A percentile compares a stretch with the other conserved stretches of the same genome.
Evolutionary conservation across 164 flowering plant genomes (phyloP).

Genomic region (Vitis rupestris): DNA sequence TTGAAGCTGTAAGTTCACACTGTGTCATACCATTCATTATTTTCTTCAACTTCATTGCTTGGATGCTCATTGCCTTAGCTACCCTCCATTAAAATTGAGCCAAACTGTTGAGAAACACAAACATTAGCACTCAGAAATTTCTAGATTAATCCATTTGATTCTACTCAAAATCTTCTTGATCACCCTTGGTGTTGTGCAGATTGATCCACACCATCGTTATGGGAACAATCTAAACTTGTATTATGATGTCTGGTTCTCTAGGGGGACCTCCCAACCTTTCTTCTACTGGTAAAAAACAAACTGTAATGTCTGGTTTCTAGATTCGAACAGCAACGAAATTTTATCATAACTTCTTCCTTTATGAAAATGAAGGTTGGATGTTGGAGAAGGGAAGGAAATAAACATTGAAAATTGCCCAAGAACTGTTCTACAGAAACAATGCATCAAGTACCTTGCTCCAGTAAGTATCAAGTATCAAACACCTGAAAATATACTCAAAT

Average conservation of each 20-base stretch:
- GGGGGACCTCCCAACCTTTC: constrained; percentile 65
- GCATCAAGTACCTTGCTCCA: constrained; percentile 75
- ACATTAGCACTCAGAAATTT: not conserved
- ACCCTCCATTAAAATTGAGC: too few species aligned
- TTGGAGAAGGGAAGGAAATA: constrained; percentile 73
- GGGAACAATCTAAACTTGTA: constrained; percentile 68
- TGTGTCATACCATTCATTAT: not conserved
- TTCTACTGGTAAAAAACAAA: constrained; percentile 58
- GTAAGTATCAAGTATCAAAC: constrained; percentile 56
- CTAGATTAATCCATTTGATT: not conserved
- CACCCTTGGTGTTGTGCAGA: constrained; percentile 28
- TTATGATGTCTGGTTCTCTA: constrained; percentile 55
- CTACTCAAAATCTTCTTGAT: too few species aligned
- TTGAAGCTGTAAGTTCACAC: constrained; percentile 67
- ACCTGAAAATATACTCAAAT: not conserved
- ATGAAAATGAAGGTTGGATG: constrained; percentile 58
- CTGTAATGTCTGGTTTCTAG: too few species aligned
- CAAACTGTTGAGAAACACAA: too few species aligned
- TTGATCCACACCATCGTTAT: constrained; percentile 75
- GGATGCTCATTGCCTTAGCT: too few species aligned
- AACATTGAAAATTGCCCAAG: constrained; percentile 52
- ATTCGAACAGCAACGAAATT: not conserved
- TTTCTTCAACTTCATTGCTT: not conserved
- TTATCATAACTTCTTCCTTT: not conserved
- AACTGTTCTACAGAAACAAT: constrained; percentile 54